These are phyloP conservation scores for Tranzscheliella williamsii DNA, from an alignment of 1,284 basidiomycete species.

Conservation along the genomic window DNA sequence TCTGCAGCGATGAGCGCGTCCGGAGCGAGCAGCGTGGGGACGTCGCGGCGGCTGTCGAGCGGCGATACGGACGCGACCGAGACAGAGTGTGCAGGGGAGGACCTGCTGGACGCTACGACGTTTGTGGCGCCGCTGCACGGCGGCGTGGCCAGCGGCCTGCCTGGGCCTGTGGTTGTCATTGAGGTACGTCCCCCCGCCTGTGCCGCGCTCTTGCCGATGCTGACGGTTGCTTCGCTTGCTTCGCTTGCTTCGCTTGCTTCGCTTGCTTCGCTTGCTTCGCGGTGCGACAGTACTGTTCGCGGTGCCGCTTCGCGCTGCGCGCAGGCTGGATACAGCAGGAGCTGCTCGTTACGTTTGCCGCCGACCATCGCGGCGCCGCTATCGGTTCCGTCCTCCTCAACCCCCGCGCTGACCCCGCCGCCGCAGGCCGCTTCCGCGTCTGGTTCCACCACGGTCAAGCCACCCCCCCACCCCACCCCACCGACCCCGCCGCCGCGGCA, in stretches of 20 bases:
- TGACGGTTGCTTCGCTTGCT: background rate
- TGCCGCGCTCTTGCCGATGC: background rate
- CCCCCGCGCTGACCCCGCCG: constrained; percentile 4
- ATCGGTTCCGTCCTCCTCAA: too few relatives aligned
- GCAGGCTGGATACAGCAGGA: constrained; percentile 36
- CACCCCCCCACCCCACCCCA: background rate
- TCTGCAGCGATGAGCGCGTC: too few relatives aligned
- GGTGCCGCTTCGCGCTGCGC: constrained; percentile 27
- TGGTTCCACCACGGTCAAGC: too few relatives aligned
- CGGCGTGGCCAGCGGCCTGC: background rate
- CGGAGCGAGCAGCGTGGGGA: too few relatives aligned
- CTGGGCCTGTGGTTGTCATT: constrained; percentile 11
- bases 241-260: too few relatives aligned
- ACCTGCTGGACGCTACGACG: constrained; percentile 13
- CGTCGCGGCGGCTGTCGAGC: too few relatives aligned
- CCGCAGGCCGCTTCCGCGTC: constrained; percentile 11
- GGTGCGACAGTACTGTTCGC: constrained; percentile 15
- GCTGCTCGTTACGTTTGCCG: constrained; percentile 21
- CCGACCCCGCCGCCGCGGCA: background rate
- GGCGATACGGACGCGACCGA: too few relatives aligned
- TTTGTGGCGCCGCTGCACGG: constrained; percentile 9
- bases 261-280: background rate
- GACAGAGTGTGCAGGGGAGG: too few relatives aligned
- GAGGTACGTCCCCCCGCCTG: constrained; percentile 14
- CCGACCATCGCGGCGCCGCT: background rate